These are phyloP conservation scores for carrot (Daucus carota) DNA, from an alignment of 129 eudicot species.

Conservation along the genomic window DH1_v3.0 NC_030382.2:53797501-53798000, in stretches of 20 bases:
- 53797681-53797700: background rate
- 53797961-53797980: background rate
- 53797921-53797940: background rate
- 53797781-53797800: background rate
- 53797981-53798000: background rate
- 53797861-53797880: background rate
- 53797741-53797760: background rate
- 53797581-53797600: conserved; percentile 4
- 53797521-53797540: conserved; percentile 3
- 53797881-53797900: background rate
- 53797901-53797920: background rate
- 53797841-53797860: background rate
- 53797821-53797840: background rate
- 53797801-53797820: background rate
- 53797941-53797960: background rate
- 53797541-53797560: conserved; percentile 8
- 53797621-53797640: background rate
- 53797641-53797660: background rate
- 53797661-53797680: background rate
- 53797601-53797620: background rate
- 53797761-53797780: background rate
- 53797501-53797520: conserved; percentile 7
- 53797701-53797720: background rate
- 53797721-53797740: background rate
- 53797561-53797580: background rate